Percentiles rank a stretch among this genome's conserved stretches.
These are phyloP conservation scores for Cronartium quercuum DNA, from an alignment of 1,284 basidiomycete species.

Conservation along the genomic window DNA sequence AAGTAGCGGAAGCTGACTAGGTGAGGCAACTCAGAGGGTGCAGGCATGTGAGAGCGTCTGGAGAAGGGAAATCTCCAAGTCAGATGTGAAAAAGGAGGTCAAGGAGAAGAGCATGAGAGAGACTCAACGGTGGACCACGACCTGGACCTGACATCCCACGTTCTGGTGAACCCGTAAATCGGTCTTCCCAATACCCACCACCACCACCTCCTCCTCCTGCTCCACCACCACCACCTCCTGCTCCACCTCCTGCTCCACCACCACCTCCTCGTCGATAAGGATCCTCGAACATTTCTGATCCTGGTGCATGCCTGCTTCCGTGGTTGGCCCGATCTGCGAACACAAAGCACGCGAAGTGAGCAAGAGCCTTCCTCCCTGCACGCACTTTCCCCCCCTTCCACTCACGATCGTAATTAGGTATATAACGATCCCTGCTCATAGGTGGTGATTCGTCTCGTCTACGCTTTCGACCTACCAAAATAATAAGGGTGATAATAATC, in stretches of 20 bases:
- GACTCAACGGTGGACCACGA: background rate
- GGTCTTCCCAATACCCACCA: constrained; percentile 27
- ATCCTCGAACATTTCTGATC: constrained; percentile 21
- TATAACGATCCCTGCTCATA: constrained; percentile 34
- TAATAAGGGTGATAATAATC: background rate
- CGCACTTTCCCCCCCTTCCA: too few species aligned
- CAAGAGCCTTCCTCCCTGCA: too few species aligned
- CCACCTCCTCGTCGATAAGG: constrained; percentile 23
- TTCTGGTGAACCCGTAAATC: constrained; percentile 14
- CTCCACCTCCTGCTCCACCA: background rate
- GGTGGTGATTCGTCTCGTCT: constrained; percentile 23
- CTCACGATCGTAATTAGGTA: constrained; percentile 40
- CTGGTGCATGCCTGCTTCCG: constrained; percentile 2
- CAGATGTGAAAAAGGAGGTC: background rate
- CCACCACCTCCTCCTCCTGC: too few species aligned
- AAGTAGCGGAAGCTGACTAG: constrained; percentile 45
- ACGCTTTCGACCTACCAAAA: constrained; percentile 30
- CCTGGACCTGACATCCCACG: too few species aligned
- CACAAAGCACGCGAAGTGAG: background rate
- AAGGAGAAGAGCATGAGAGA: background rate
- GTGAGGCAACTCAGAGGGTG: constrained; percentile 43
- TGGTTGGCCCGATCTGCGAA: constrained; percentile 6
- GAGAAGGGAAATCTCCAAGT: background rate
- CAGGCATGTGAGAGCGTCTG: constrained; percentile 41
- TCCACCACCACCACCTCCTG: too few species aligned